These are phyloP conservation scores for Alternaria triticina DNA, from an alignment of 2,329 filamentous ascomycete genomes.

Conservation along the genomic window DNA sequence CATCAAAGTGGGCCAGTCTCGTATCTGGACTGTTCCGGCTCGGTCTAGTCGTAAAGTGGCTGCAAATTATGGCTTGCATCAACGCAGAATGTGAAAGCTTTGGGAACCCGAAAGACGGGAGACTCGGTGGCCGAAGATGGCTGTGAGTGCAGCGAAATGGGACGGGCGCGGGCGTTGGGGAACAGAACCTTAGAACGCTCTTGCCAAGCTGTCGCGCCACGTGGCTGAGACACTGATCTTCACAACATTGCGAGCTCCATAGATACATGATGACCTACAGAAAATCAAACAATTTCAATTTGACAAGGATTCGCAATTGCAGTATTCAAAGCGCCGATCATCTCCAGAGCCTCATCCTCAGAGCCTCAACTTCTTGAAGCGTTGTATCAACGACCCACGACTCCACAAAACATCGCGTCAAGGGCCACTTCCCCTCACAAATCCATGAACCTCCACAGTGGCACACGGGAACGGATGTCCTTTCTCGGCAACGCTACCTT, in stretches of 20 bases:
- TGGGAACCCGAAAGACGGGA: background rate
- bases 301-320: background rate
- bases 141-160: background rate
- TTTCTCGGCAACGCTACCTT: background rate
- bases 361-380: background rate
- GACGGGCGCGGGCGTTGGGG: background rate
- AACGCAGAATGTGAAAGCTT: background rate
- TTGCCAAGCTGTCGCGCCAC: constrained; percentile 1
- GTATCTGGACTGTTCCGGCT: background rate
- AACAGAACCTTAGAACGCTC: background rate
- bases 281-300: background rate
- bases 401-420: background rate
- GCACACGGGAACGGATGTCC: background rate
- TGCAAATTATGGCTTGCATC: background rate
- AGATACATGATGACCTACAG: background rate
- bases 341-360: background rate
- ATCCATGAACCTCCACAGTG: background rate
- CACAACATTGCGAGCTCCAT: background rate
- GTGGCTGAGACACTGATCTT: background rate
- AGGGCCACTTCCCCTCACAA: background rate
- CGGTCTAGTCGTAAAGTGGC: background rate
- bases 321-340: background rate
- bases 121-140: background rate
- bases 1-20: background rate
- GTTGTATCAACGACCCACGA: background rate